A percentile compares a stretch with the other conserved stretches of the same genome.
These are phyloP conservation scores for Vanrija humicola DNA, from an alignment of 1,284 basidiomycete species.

Conservation along the genomic window DNA sequence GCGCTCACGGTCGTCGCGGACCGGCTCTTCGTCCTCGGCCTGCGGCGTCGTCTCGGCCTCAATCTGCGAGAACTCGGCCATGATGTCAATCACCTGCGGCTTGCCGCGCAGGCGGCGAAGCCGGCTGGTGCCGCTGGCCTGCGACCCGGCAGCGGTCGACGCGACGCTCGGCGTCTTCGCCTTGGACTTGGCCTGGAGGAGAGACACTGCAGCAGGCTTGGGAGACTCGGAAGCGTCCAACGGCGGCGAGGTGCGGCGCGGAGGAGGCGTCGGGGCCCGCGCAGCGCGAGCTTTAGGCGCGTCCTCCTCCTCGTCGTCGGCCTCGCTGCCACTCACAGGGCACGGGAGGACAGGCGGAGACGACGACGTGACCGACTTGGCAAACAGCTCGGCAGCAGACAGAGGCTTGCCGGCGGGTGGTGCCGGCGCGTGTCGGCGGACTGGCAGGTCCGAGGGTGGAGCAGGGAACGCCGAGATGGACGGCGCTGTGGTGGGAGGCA, in stretches of 20 bases:
- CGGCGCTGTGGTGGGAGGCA: not conserved
- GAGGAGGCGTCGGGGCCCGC: conserved; percentile 2
- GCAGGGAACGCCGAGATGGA: not conserved
- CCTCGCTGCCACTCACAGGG: not conserved
- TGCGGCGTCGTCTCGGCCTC: conserved; percentile 19
- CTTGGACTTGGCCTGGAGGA: not conserved
- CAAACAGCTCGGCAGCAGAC: not conserved
- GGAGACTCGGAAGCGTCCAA: too few relatives aligned
- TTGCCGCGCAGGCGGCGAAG: conserved; percentile 15
- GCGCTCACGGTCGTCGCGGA: conserved; percentile 32
- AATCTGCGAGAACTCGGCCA: conserved; percentile 30
- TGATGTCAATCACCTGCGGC: conserved; percentile 19
- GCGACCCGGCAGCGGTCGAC: not conserved
- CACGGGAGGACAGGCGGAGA: not conserved
- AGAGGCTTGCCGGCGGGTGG: not conserved
- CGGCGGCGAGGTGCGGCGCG: not conserved
- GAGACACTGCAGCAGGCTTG: too few relatives aligned
- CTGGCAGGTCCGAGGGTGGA: not conserved
- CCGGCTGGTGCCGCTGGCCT: not conserved
- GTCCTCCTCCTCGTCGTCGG: not conserved
- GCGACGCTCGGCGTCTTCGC: not conserved
- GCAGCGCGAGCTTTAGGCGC: not conserved
- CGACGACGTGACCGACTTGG: not conserved
- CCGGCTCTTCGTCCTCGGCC: conserved; percentile 23
- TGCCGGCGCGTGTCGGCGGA: not conserved